Conservation (phyloP, 306 rosid species). For the Cotoneaster glaucophyllus region DNA sequence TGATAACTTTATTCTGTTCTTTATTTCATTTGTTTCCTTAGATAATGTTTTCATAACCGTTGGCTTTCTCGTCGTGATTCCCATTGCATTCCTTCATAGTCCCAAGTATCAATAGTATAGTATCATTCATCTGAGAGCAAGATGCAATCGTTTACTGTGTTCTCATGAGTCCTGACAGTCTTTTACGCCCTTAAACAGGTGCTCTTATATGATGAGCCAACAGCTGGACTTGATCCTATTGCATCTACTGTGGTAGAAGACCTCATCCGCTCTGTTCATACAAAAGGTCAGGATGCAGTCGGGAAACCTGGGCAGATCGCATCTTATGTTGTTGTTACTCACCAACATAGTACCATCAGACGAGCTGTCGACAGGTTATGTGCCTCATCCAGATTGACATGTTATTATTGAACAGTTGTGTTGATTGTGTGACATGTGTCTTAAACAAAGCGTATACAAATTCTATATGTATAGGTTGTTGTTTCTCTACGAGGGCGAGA, state of each 20-base stretch:
- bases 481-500: slow-evolving; percentile 79
- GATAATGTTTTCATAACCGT: background rate
- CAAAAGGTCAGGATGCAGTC: slow-evolving; percentile 61
- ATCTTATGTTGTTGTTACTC: slow-evolving; percentile 91
- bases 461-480: slow-evolving; percentile 50
- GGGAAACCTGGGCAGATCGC: slow-evolving; percentile 79
- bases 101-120: background rate
- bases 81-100: background rate
- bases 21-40: background rate
- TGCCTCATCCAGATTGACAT: background rate
- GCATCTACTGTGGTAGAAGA: slow-evolving; percentile 99
- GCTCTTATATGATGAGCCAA: slow-evolving; percentile 91
- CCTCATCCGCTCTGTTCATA: slow-evolving; percentile 88
- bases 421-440: background rate
- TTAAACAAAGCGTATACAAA: slow-evolving; percentile 8
- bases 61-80: background rate
- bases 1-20: background rate
- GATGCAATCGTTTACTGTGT: background rate
- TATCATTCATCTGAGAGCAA: background rate
- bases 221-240: slow-evolving; percentile 98
- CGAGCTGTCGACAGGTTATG: slow-evolving; percentile 91
- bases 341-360: slow-evolving; percentile 92
- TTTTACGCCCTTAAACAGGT: slow-evolving; percentile 44
- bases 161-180: background rate
- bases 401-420: background rate